Evolutionary conservation across 208 protist species (phyloP).

Genomic region (Leishmania amazonensis): DNA sequence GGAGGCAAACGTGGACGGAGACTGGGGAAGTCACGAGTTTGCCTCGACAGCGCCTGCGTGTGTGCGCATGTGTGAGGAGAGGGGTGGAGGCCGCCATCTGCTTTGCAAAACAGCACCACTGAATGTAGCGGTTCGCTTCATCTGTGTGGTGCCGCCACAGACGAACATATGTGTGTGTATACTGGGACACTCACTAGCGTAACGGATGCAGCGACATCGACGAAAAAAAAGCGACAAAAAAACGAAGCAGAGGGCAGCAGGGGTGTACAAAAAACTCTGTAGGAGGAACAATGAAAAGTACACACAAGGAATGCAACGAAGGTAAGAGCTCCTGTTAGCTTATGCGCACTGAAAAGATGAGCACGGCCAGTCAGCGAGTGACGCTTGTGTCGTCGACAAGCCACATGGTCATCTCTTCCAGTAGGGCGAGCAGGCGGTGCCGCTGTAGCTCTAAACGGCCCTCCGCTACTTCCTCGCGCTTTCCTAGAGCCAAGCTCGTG

Average conservation of each 20-base stretch:
- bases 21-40: background rate
- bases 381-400: background rate
- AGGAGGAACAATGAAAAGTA: background rate
- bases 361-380: background rate
- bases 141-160: background rate
- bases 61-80: background rate
- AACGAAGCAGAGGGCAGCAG: slow-evolving; percentile 13
- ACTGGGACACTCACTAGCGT: background rate
- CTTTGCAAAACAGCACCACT: background rate
- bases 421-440: slow-evolving; percentile 6
- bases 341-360: background rate
- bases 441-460: slow-evolving; percentile 15
- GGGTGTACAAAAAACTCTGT: background rate
- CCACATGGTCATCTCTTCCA: slow-evolving; percentile 2
- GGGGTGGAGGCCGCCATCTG: background rate
- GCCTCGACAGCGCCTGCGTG: background rate
- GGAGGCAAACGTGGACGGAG: background rate
- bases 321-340: no score
- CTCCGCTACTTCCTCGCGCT: background rate
- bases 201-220: background rate
- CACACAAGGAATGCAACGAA: background rate
- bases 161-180: background rate
- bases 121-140: background rate
- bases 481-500: background rate
- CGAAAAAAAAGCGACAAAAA: background rate